These are phyloP conservation scores for Diaporthe capsici DNA, from an alignment of 2,329 filamentous ascomycete genomes.

Conservation along the genomic window DNA sequence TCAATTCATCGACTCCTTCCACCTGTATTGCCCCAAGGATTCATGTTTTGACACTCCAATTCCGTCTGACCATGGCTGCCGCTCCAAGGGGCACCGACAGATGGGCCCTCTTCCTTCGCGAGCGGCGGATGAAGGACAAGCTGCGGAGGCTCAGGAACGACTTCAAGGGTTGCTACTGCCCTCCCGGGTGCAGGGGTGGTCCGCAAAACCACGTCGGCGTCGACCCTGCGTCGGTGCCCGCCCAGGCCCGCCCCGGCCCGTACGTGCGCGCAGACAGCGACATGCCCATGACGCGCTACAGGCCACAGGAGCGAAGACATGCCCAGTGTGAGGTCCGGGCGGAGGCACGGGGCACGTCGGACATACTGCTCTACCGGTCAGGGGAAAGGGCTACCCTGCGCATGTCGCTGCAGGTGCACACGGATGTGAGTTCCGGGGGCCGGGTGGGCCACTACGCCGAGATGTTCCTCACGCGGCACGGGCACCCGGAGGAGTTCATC, in stretches of 20 bases:
- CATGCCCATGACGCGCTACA: neutral
- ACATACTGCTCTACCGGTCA: neutral
- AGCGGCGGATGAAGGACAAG: neutral
- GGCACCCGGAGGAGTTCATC: neutral
- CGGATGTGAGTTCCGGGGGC: neutral
- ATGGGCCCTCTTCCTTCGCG: neutral
- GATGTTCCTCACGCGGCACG: slow-evolving; percentile 5
- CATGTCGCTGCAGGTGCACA: slow-evolving; percentile 3
- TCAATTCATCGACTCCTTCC: neutral
- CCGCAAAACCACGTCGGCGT: neutral
- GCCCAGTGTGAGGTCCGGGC: neutral
- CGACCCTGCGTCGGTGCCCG: neutral
- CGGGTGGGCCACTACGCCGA: neutral
- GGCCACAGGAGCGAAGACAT: neutral
- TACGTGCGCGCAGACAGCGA: neutral
- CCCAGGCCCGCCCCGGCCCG: neutral
- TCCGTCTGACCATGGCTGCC: neutral
- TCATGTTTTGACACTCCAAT: too few species aligned
- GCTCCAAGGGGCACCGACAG: neutral
- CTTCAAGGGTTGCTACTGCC: neutral
- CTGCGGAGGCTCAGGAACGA: neutral
- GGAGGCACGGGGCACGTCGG: neutral
- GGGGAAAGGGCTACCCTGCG: neutral
- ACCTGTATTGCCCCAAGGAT: neutral
- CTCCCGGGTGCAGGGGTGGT: neutral